Evolutionary conservation across 768 basidiomycete genomes (phyloP).

Genomic region (Vararia minispora): DNA sequence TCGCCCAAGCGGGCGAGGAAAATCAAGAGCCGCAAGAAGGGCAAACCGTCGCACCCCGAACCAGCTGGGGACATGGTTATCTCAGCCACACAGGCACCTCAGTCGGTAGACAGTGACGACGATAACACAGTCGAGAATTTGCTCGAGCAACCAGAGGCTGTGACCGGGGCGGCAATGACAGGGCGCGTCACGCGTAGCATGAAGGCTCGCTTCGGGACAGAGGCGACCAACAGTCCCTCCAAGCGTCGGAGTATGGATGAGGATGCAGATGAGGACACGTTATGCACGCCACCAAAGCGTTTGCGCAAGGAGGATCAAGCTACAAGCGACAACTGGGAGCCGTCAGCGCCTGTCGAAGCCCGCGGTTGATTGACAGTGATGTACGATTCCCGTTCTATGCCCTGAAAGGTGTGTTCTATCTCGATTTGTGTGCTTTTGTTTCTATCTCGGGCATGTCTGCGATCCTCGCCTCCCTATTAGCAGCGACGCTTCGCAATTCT

Average conservation of each 20-base stretch:
- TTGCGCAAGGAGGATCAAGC: slow-evolving; percentile 24
- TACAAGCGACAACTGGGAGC: slow-evolving; percentile 2
- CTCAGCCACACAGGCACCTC: slow-evolving; percentile 2
- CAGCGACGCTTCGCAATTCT: too few species aligned
- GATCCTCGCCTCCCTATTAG: too few species aligned
- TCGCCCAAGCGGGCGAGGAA: slow-evolving; percentile 33
- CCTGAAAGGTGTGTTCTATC: too few species aligned
- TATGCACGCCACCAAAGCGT: slow-evolving; percentile 25
- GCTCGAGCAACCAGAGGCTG: too few species aligned
- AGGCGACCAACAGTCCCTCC: slow-evolving; percentile 13
- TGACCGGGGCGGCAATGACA: too few species aligned
- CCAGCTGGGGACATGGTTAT: slow-evolving; percentile 1
- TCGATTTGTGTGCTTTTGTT: too few species aligned
- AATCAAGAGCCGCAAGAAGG: slow-evolving; percentile 19
- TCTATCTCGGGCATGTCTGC: too few species aligned
- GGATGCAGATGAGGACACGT: slow-evolving; percentile 4
- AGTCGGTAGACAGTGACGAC: slow-evolving; percentile 15
- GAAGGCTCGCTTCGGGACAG: slow-evolving; percentile 6
- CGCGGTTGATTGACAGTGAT: too few species aligned
- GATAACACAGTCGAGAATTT: slow-evolving; percentile 12
- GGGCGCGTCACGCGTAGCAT: too few species aligned
- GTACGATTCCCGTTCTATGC: too few species aligned
- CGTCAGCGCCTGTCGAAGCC: slow-evolving; percentile 3
- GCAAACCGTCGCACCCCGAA: background rate
- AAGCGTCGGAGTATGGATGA: slow-evolving; percentile 4